phyloP scores from a whole-genome alignment of 768 basidiomycete species.

The Mrakia hoshinonis region DNA sequence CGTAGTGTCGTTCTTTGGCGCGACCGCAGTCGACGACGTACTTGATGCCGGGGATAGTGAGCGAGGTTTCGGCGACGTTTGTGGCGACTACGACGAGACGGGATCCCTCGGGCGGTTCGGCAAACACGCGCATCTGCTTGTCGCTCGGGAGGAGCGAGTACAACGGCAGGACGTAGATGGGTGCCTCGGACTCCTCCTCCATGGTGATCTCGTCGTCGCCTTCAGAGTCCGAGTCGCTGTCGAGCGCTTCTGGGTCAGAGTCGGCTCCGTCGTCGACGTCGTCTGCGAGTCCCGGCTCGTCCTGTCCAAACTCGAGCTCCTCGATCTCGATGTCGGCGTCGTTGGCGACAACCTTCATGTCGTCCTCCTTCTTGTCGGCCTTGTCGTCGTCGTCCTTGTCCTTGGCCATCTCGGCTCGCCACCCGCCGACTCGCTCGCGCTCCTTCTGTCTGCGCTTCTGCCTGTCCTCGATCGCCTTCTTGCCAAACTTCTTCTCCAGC shows the following conservation, averaged over 20 bases:
- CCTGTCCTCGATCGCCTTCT: conserved; percentile 54
- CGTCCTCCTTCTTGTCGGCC: conserved; percentile 18
- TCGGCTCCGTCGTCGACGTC: conserved; percentile 56
- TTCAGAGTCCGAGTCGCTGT: conserved; percentile 65
- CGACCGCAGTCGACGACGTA: conserved; percentile 97
- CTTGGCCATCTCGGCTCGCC: conserved; percentile 15
- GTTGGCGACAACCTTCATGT: conserved; percentile 26
- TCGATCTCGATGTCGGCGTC: conserved; percentile 42
- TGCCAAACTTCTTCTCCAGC: conserved; percentile 67
- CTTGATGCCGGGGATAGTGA: conserved; percentile 92
- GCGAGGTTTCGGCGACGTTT: conserved; percentile 91
- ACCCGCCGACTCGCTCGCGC: conserved; percentile 1
- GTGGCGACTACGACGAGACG: conserved; percentile 91
- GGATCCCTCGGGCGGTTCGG: conserved; percentile 64
- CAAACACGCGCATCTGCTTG: conserved; percentile 89
- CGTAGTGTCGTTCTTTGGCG: conserved; percentile 90
- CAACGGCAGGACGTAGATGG: conserved; percentile 88
- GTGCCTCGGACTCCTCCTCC: conserved; percentile 61
- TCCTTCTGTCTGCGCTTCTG: conserved; percentile 32
- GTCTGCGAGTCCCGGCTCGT: conserved; percentile 49
- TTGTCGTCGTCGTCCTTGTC: conserved; percentile 19
- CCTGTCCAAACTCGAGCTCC: conserved; percentile 44
- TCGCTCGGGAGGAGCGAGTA: conserved; percentile 89
- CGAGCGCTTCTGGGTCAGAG: conserved; percentile 53
- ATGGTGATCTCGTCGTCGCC: conserved; percentile 52